phyloP scores from a whole-genome alignment of 2,329 filamentous ascomycete species.

The Paraconiothyrium sp. region DNA sequence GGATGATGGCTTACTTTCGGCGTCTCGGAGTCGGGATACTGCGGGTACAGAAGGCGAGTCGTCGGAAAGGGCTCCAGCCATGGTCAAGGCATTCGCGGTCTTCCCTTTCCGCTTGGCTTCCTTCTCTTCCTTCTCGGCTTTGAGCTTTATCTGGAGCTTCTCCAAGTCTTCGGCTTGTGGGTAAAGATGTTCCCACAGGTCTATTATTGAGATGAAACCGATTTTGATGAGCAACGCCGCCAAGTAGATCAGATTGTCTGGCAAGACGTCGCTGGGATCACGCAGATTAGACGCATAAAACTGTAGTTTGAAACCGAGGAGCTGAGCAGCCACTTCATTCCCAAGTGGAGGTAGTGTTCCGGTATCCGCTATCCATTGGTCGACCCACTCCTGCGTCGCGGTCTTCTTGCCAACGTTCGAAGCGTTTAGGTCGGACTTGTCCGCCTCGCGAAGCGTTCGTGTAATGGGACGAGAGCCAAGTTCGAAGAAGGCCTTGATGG shows the following conservation, averaged over 20 bases:
- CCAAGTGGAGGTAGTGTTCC: slow-evolving; percentile 84
- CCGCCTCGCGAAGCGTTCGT: slow-evolving; percentile 38
- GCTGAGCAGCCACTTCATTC: slow-evolving; percentile 90
- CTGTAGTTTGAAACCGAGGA: slow-evolving; percentile 95
- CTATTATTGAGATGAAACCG: slow-evolving; percentile 90
- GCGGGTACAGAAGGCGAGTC: slow-evolving; percentile 69
- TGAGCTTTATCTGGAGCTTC: slow-evolving; percentile 70
- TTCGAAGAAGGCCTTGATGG: slow-evolving; percentile 88
- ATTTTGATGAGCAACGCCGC: slow-evolving; percentile 94
- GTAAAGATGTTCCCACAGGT: slow-evolving; percentile 92
- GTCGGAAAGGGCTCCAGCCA: slow-evolving; percentile 86
- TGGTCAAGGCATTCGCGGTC: slow-evolving; percentile 82
- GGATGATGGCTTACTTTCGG: slow-evolving; percentile 58
- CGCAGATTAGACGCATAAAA: slow-evolving; percentile 89
- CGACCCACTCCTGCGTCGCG: slow-evolving; percentile 42
- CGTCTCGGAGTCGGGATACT: slow-evolving; percentile 60
- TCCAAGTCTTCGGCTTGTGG: slow-evolving; percentile 86
- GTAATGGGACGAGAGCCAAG: slow-evolving; percentile 77
- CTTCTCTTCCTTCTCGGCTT: slow-evolving; percentile 74
- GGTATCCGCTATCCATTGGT: slow-evolving; percentile 81
- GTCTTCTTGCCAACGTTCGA: slow-evolving; percentile 54
- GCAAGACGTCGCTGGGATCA: slow-evolving; percentile 78
- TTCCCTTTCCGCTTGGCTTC: slow-evolving; percentile 75
- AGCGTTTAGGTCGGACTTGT: slow-evolving; percentile 37
- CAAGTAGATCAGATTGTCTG: slow-evolving; percentile 91